Base-by-base conservation (phyloP, 2,329 filamentous ascomycete species). In the Bipolaris zeicola region DNA sequence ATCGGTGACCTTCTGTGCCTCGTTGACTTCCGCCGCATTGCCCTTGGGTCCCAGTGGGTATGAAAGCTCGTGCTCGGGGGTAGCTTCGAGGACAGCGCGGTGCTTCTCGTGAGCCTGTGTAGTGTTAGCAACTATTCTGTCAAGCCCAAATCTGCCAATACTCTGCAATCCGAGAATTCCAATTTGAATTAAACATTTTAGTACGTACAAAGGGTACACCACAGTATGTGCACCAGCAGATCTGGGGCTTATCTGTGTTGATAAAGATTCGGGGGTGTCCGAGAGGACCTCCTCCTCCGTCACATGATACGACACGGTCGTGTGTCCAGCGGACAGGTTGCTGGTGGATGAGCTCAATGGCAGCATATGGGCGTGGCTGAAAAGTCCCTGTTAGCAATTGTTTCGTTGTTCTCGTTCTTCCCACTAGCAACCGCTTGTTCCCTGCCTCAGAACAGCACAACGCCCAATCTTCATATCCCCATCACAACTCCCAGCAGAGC, bases 191-290 rank as follows among this genome's bases (percentile, higher is more conserved):
- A 22, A 1, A 7, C 13, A 5, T 13, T 31, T 13, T 24, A n/a
- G 41, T 79, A 81, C 93, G 75, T 85, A 98, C 95, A 76, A 88
- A 99, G 68, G 95, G 95, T 65, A 95, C 77, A 50, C 95, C 95
- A 76, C 95, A 99, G 82, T 99, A 99, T 72, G 85, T 89, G 83
- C 95, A 99, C 75, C 83, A 82, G 78, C 87, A 86, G 70, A 99
- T 96, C 82, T 98, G 88, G 41, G 95, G 91, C 84, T 97, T 98
- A 80, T 99, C 95, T 65, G 90, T 89, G 80, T 99, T 99, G 85
- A 99, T 99, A 77, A 92, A 99, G 79, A 99, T 89, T 72, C 87
- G 86, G 47, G 95, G 95, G 78, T 99, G 95, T 41, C 95, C 95
- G 52, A 91, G 81, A 31, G 93, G 89, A 43, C 94, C 95, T 66